Evolutionary conservation across 768 basidiomycete species (phyloP).

Genomic region (Xanthoconium stramineum): DNA sequence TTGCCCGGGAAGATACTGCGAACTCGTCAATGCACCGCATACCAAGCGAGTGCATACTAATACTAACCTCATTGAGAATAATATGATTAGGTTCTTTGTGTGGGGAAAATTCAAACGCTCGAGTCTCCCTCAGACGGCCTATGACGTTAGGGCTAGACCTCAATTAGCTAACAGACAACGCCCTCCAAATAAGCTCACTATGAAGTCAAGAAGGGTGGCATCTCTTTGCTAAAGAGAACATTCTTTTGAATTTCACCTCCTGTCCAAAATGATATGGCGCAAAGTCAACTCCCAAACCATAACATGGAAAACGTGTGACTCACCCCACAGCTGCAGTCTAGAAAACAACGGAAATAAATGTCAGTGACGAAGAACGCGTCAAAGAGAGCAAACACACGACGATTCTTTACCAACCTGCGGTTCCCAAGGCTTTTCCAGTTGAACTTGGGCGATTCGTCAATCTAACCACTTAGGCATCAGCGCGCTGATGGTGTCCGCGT

Average conservation of each 20-base stretch:
- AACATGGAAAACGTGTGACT: slow-evolving; percentile 9
- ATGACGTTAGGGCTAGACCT: slow-evolving; percentile 75
- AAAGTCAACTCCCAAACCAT: not conserved
- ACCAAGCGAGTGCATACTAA: not conserved
- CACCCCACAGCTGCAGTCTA: slow-evolving; percentile 76
- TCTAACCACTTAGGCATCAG: slow-evolving; percentile 43
- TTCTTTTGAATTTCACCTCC: slow-evolving; percentile 76
- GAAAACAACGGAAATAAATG: not conserved
- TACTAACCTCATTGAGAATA: slow-evolving; percentile 76
- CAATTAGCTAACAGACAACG: slow-evolving; percentile 6
- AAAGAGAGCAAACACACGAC: slow-evolving; percentile 1
- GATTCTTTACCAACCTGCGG: slow-evolving; percentile 14
- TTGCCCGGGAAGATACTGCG: slow-evolving; percentile 80
- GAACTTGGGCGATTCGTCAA: slow-evolving; percentile 70
- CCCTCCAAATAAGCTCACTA: slow-evolving; percentile 46
- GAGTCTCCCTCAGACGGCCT: slow-evolving; percentile 60
- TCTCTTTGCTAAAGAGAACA: slow-evolving; percentile 59
- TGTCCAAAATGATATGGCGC: slow-evolving; percentile 24
- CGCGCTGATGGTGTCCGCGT: slow-evolving; percentile 1
- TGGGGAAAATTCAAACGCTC: slow-evolving; percentile 59
- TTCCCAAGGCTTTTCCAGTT: slow-evolving; percentile 67
- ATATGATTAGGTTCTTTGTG: slow-evolving; percentile 81
- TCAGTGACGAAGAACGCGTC: not conserved
- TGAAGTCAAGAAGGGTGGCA: slow-evolving; percentile 68
- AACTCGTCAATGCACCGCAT: slow-evolving; percentile 14